These are phyloP conservation scores for Coemansia sp. DNA, from an alignment of 192 early-diverging fungal species.

Conservation along the genomic window DNA sequence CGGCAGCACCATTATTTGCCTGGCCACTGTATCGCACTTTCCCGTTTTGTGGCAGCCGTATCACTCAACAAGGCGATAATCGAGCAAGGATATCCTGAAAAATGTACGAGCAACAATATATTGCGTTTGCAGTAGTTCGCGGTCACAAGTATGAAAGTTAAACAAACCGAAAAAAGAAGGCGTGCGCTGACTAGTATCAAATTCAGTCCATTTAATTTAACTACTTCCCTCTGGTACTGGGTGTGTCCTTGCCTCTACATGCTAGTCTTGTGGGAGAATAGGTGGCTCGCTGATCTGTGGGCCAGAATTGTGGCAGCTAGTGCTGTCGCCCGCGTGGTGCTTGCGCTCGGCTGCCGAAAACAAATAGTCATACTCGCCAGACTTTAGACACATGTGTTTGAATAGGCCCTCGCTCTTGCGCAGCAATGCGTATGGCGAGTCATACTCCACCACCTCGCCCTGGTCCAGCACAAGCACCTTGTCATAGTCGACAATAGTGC, in stretches of 20 bases:
- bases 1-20: constrained; percentile 14
- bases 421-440: constrained; percentile 62
- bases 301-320: neutral
- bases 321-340: constrained; percentile 20
- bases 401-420: constrained; percentile 24
- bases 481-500: constrained; percentile 74
- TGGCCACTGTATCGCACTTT: neutral
- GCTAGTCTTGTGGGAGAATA: neutral
- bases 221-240: neutral
- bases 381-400: constrained; percentile 52
- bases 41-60: neutral
- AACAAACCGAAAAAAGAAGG: constrained; percentile 1
- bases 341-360: constrained; percentile 61
- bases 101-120: neutral
- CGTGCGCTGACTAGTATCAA: neutral
- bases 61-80: neutral
- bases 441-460: constrained; percentile 70
- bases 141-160: neutral
- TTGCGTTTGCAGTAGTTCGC: neutral
- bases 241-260: neutral
- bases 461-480: constrained; percentile 74
- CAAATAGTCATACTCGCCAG: constrained; percentile 76
- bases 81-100: neutral
- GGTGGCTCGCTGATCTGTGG: neutral
- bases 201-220: constrained; percentile 1